These are phyloP conservation scores for Wickerhamomyces mucosus DNA, from an alignment of 805 yeast species.

Conservation along the genomic window DNA sequence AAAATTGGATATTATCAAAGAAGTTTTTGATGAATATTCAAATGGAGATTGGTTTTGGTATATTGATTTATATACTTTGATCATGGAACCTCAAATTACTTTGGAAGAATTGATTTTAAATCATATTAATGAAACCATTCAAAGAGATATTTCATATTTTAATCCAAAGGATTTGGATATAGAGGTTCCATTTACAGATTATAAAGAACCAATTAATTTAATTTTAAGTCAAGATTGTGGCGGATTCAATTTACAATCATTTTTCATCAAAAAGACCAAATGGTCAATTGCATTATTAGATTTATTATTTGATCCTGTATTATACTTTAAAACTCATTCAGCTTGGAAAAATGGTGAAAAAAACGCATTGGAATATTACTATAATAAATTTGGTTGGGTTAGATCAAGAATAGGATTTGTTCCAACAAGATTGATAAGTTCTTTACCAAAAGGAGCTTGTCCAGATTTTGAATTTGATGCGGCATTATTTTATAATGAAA, in stretches of 20 bases:
- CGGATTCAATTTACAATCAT: conserved; percentile 32
- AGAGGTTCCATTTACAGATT: conserved; percentile 22
- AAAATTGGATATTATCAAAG: conserved; percentile 28
- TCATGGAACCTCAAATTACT: conserved; percentile 30
- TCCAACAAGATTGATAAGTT: conserved; percentile 28
- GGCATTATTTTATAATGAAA: conserved; percentile 26
- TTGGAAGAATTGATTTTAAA: conserved; percentile 27
- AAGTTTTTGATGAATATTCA: conserved; percentile 24
- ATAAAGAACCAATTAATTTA: conserved; percentile 27
- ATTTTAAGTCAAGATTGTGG: conserved; percentile 32
- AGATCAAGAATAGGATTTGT: conserved; percentile 29
- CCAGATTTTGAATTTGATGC: conserved; percentile 20
- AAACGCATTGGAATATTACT: conserved; percentile 29
- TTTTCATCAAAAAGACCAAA: conserved; percentile 27
- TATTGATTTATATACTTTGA: conserved; percentile 28
- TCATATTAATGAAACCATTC: conserved; percentile 14
- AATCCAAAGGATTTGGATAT: conserved; percentile 26
- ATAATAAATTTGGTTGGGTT: conserved; percentile 29
- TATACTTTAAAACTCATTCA: conserved; percentile 32
- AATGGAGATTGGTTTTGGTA: conserved; percentile 33
- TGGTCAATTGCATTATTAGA: conserved; percentile 31
- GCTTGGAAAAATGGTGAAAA: conserved; percentile 28
- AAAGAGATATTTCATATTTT: conserved; percentile 21
- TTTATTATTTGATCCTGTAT: conserved; percentile 31
- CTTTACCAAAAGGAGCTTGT: conserved; percentile 30